Evolutionary conservation across 2,329 filamentous ascomycete species (phyloP).

Genomic region (Aspergillus cejpii): DNA sequence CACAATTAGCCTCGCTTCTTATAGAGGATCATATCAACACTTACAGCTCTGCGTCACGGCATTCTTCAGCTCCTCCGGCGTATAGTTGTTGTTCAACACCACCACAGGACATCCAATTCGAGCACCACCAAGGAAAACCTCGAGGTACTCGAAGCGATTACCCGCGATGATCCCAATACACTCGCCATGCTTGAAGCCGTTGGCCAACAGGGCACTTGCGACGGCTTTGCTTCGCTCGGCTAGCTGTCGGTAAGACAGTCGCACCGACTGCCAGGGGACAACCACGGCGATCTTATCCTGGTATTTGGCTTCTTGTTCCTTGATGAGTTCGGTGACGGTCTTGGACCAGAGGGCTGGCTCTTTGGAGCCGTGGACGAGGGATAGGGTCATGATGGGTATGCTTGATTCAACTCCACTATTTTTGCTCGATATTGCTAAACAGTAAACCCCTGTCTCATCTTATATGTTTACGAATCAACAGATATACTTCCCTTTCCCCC

Average conservation of each 20-base stretch:
- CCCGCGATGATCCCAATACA: conserved; percentile 64
- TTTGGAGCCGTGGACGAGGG: conserved; percentile 17
- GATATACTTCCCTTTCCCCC: too few species aligned
- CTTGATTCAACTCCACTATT: too few species aligned
- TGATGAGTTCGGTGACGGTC: conserved; percentile 17
- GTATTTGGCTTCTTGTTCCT: conserved; percentile 15
- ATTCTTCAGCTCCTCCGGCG: conserved; percentile 17
- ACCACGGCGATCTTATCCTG: conserved; percentile 9
- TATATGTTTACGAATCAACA: too few species aligned
- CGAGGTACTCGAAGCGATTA: conserved; percentile 48
- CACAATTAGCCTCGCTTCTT: too few species aligned
- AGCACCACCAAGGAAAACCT: conserved; percentile 50
- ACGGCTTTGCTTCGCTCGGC: conserved; percentile 12
- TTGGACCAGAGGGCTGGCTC: conserved; percentile 18
- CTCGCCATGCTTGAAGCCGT: conserved; percentile 60
- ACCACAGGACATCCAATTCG: conserved; percentile 29
- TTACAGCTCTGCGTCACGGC: conserved; percentile 18
- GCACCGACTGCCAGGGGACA: conserved; percentile 19
- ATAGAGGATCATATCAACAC: background rate
- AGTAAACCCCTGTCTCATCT: too few species aligned
- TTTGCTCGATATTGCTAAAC: too few species aligned
- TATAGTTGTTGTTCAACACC: conserved; percentile 32
- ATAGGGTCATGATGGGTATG: background rate
- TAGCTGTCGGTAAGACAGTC: conserved; percentile 19
- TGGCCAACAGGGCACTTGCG: conserved; percentile 56